Evolutionary conservation across 176 grass and related monocot genomes (phyloP), one percentile per base, ranked within the genome.

Genomic region (Thinopyrum elongatum): DNA sequence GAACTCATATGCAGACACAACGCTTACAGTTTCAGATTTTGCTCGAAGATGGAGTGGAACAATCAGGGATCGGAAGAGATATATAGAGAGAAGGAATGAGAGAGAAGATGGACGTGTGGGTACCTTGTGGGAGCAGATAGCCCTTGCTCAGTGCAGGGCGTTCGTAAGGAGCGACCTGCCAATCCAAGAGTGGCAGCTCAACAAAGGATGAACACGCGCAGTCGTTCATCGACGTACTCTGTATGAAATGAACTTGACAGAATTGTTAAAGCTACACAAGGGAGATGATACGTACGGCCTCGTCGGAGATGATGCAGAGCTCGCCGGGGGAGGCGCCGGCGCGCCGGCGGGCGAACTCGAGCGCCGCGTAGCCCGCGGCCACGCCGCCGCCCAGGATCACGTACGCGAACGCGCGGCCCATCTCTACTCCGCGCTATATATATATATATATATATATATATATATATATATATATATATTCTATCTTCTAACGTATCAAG

Each of bases 241-340:
- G 25, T 22, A 23, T 21, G 42, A 42, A 11, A 53, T 19, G 49
- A 19, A 53, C 41, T 12, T 34, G 55, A 35, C 57, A 44, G 69
- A 28, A 28, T 14, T 30, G 35, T 15, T 21, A 26, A 42, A 49
- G 25, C 26, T n/a, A 2, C 44, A 10, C 8, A 75, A 29, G 41
- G 65, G 4, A 17, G 29, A 10, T 6, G 0, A 3, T 11, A 12
- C 41, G 61, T 70, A 95, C 93, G 30, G 80, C 33, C 91, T 98
- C 96, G 36, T 94, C 92, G 65, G 96, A 98, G 90, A 98, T 95
- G 86, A 98, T 95, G 86, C 96, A 98, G 74, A 98, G 84, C 41
- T 95, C 84, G 86, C 93, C 91, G 9, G 83, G 26, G 75, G 78
- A 70, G 26, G 84, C 68, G 33, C 80, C 88, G 9, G 71, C 70